Percentiles rank a stretch among this genome's conserved stretches.
phyloP scores from a whole-genome alignment of 2,329 filamentous ascomycete genomes.

The Fusarium cicatricum region DNA sequence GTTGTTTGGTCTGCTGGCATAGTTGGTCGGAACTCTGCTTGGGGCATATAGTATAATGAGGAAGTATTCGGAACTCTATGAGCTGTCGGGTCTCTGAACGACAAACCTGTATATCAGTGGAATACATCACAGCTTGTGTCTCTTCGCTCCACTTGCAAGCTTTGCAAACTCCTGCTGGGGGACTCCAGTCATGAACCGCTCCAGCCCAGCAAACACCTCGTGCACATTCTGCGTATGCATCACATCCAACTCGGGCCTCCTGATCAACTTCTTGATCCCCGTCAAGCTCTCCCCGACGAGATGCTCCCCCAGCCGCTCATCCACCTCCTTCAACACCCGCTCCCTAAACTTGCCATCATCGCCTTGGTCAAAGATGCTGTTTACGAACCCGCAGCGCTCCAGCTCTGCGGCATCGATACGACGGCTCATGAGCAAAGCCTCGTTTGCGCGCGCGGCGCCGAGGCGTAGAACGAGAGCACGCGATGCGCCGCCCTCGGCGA shows the following conservation, averaged over 20 bases:
- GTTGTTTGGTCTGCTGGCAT: slow-evolving; percentile 79
- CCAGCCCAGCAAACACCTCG: slow-evolving; percentile 87
- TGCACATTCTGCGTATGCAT: slow-evolving; percentile 80
- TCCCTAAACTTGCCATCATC: slow-evolving; percentile 75
- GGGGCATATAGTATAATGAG: slow-evolving; percentile 20
- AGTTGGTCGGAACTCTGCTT: not conserved
- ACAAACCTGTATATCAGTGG: not conserved
- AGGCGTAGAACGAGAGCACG: slow-evolving; percentile 81
- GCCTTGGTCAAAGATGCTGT: slow-evolving; percentile 76
- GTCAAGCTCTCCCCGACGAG: slow-evolving; percentile 80
- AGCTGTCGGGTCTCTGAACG: not conserved
- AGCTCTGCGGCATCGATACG: slow-evolving; percentile 78
- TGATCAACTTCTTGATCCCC: slow-evolving; percentile 85
- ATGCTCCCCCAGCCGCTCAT: slow-evolving; percentile 81
- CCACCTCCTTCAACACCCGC: slow-evolving; percentile 79
- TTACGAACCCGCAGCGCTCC: slow-evolving; percentile 81
- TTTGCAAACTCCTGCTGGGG: slow-evolving; percentile 91
- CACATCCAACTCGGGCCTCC: slow-evolving; percentile 74
- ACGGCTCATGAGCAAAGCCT: slow-evolving; percentile 91
- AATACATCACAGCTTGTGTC: slow-evolving; percentile 78
- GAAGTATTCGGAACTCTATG: not conserved
- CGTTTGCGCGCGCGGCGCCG: slow-evolving; percentile 84
- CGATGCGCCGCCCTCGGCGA: slow-evolving; percentile 86
- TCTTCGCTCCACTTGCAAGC: slow-evolving; percentile 88
- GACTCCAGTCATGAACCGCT: slow-evolving; percentile 79